A percentile compares a stretch with the other conserved stretches of the same genome.
These are phyloP conservation scores for Pisolithus albus DNA, from an alignment of 768 basidiomycete genomes.

Conservation along the genomic window DNA sequence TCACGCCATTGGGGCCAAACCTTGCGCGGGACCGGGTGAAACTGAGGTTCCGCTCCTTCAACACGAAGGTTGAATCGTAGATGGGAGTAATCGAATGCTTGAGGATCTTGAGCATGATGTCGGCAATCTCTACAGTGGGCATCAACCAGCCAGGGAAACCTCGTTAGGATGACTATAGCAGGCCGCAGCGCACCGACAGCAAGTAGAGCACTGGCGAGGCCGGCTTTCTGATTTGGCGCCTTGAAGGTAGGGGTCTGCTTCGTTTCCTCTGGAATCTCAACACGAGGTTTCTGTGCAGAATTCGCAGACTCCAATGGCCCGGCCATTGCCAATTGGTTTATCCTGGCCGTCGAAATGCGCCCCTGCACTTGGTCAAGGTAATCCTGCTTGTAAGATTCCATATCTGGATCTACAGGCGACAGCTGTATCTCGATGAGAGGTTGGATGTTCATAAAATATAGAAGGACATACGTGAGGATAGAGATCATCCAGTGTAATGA, in stretches of 20 bases:
- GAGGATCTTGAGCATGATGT: slow-evolving; percentile 74
- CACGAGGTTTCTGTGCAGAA: slow-evolving; percentile 34
- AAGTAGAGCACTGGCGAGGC: slow-evolving; percentile 72
- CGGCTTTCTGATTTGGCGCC: slow-evolving; percentile 70
- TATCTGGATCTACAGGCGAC: slow-evolving; percentile 66
- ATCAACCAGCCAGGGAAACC: slow-evolving; percentile 81
- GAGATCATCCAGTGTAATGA: slow-evolving; percentile 80
- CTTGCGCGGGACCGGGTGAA: slow-evolving; percentile 59
- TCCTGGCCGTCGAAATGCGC: slow-evolving; percentile 62
- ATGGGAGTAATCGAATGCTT: slow-evolving; percentile 62
- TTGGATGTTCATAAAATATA: neutral
- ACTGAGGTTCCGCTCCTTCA: slow-evolving; percentile 55
- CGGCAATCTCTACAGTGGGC: slow-evolving; percentile 78
- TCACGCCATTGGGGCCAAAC: slow-evolving; percentile 52
- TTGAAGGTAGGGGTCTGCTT: slow-evolving; percentile 33
- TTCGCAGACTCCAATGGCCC: slow-evolving; percentile 62
- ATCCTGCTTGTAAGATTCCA: slow-evolving; percentile 59
- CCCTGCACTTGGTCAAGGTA: slow-evolving; percentile 57
- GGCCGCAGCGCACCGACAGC: slow-evolving; percentile 79
- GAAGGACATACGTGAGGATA: slow-evolving; percentile 74
- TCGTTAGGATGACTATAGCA: slow-evolving; percentile 69
- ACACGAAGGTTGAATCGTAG: slow-evolving; percentile 45
- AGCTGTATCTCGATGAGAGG: slow-evolving; percentile 40
- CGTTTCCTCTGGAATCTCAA: slow-evolving; percentile 32
- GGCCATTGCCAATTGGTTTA: slow-evolving; percentile 78